These are phyloP conservation scores for Metrosideros polymorpha DNA, from an alignment of 441 rosid species.

Conservation along the genomic window DNA sequence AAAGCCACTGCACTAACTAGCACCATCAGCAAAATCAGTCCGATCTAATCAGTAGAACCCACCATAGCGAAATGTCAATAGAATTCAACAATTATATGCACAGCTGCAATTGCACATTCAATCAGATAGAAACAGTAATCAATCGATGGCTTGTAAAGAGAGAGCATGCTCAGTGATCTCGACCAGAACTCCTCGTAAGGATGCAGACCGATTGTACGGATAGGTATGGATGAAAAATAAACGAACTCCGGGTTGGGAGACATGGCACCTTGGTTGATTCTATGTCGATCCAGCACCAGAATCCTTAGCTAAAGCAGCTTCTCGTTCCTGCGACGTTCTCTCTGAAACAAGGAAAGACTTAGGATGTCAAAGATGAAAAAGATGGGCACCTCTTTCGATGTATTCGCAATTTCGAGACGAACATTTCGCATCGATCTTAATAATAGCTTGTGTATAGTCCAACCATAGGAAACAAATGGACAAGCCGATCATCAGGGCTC, in stretches of 20 bases:
- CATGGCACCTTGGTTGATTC: background rate
- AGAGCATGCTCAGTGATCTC: background rate
- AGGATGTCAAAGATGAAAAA: background rate
- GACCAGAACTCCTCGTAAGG: background rate
- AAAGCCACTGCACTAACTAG: background rate
- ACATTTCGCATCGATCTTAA: background rate
- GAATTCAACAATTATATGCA: background rate
- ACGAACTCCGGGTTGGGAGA: background rate
- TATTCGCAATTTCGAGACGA: background rate
- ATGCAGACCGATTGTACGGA: background rate
- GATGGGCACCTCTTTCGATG: background rate
- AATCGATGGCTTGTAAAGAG: background rate
- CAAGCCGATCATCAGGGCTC: background rate
- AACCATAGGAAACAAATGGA: background rate
- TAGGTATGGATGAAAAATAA: background rate
- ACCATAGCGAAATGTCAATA: background rate
- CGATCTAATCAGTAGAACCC: background rate
- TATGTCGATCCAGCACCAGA: background rate
- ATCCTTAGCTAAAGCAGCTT: slow-evolving; percentile 13
- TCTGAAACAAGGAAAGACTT: slow-evolving; percentile 6
- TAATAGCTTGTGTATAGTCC: background rate
- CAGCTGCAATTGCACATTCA: background rate
- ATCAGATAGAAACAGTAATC: background rate
- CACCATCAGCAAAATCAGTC: background rate
- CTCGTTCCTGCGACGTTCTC: slow-evolving; percentile 23